Evolutionary conservation across 306 rosid species (phyloP).

Genomic region (Aeschynomene evenia): DNA sequence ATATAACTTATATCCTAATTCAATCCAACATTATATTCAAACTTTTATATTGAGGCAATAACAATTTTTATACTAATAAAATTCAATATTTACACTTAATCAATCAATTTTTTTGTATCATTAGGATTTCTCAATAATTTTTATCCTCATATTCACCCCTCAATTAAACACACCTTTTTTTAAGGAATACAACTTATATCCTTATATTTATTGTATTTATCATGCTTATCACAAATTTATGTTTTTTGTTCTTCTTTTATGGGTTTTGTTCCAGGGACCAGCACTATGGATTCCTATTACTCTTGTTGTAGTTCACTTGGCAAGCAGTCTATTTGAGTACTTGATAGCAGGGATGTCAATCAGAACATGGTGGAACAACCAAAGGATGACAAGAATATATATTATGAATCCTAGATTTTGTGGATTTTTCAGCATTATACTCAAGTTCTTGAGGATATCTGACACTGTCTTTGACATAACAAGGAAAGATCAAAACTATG

Average conservation of each 20-base stretch:
- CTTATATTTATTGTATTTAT: not conserved
- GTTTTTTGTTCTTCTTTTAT: not conserved
- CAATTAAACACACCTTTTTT: too few relatives aligned
- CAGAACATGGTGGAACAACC: constrained; percentile 77
- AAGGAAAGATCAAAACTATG: constrained; percentile 41
- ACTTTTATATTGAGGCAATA: too few relatives aligned
- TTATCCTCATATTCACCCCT: too few relatives aligned
- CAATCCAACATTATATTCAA: too few relatives aligned
- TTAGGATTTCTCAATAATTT: too few relatives aligned
- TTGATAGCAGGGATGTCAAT: constrained; percentile 40
- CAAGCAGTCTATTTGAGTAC: constrained; percentile 36
- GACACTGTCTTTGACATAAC: constrained; percentile 57
- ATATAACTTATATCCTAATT: too few relatives aligned
- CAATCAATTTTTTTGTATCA: too few relatives aligned
- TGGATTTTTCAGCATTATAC: constrained; percentile 39
- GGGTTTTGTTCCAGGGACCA: constrained; percentile 27
- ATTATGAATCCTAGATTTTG: constrained; percentile 41
- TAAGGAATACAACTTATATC: too few relatives aligned
- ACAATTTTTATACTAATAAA: too few relatives aligned
- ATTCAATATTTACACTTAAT: too few relatives aligned
- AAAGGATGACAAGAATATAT: constrained; percentile 52
- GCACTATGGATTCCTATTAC: constrained; percentile 34
- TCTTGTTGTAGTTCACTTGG: constrained; percentile 24
- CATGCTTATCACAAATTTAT: not conserved
- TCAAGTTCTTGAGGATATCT: constrained; percentile 45